Evolutionary conservation across 768 basidiomycete genomes (phyloP), one percentile per base, ranked within the genome.

Genomic region (Mycena floridula): DNA sequence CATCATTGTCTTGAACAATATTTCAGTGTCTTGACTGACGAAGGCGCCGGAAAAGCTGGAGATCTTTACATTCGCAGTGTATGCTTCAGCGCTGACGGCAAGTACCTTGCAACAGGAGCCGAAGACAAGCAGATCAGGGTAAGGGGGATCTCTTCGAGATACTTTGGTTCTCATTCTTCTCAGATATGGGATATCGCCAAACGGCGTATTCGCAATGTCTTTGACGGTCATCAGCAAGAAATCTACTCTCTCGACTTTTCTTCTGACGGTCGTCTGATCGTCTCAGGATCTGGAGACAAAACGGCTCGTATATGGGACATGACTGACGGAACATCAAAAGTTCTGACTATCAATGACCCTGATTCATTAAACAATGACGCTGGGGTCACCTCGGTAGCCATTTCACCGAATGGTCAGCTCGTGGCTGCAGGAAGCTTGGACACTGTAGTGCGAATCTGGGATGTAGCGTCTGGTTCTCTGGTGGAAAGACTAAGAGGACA

Each of bases 171-270:
- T n/a, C n/a, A n/a, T n/a, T n/a, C n/a, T n/a, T n/a, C n/a, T n/a
- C n/a, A n/a, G 86, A 89, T 96, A 54, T 96, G 93, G 93, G 90
- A 94, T 55, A 89, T 96, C 53, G 73, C 74, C 37, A 82, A 81
- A 56, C 83, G 84, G 54, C 77, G 77, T 25, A 89, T 94, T 58
- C 78, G 83, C 44, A 82, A 79, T 50, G 68, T 88, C 9, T 90
- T 94, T 54, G 82, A 87, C 51, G 93, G 93, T 3, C 93, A 96
- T 65, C 81, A 81, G 56, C 87, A 91, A 58, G 92, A 95, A 57
- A 92, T 96, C 57, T 95, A 95, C 64, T 91, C 91, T 1, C 82
- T 96, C 51, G 90, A 89, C 62, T 95, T 93, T 64, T 89, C 89
- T 2, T 64, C 72, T n/a, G 88, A 93, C 53, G 92, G 92, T 7